Conservation (phyloP, 2,329 filamentous ascomycete species). For the Lomentospora prolificans region DNA sequence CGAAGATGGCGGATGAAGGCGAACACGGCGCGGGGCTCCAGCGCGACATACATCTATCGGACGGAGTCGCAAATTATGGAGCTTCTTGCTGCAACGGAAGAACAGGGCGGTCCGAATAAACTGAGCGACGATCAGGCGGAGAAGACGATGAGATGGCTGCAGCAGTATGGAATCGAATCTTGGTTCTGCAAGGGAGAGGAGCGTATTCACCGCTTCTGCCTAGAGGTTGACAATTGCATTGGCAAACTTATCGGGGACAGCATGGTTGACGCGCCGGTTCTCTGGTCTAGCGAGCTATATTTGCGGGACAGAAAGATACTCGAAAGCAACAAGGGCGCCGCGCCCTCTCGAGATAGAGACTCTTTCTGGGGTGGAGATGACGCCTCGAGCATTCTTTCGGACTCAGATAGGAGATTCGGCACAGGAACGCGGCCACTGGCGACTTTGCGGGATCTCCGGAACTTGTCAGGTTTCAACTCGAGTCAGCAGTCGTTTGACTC, state of each 20-base stretch:
- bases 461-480: constrained; percentile 48
- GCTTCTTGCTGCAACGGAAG: constrained; percentile 69
- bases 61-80: constrained; percentile 81
- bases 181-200: constrained; percentile 85
- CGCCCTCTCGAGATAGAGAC: constrained; percentile 34
- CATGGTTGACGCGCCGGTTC: constrained; percentile 71
- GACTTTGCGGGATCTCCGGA: constrained; percentile 46
- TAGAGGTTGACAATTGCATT: constrained; percentile 80
- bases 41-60: constrained; percentile 61
- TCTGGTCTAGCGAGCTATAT: constrained; percentile 90
- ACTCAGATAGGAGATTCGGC: constrained; percentile 40
- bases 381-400: constrained; percentile 42
- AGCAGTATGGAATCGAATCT: constrained; percentile 74
- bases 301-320: constrained; percentile 61
- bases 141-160: constrained; percentile 73
- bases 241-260: constrained; percentile 77
- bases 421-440: constrained; percentile 34
- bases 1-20: constrained; percentile 42
- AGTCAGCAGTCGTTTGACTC: constrained; percentile 65
- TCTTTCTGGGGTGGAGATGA: constrained; percentile 38
- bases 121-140: constrained; percentile 92
- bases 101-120: constrained; percentile 87
- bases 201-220: constrained; percentile 84
- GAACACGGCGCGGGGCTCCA: constrained; percentile 35
- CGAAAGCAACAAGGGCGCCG: constrained; percentile 27